Base-by-base conservation (phyloP, 108 stramenopile genomes). In the Discostella stelligeroides region DNA sequence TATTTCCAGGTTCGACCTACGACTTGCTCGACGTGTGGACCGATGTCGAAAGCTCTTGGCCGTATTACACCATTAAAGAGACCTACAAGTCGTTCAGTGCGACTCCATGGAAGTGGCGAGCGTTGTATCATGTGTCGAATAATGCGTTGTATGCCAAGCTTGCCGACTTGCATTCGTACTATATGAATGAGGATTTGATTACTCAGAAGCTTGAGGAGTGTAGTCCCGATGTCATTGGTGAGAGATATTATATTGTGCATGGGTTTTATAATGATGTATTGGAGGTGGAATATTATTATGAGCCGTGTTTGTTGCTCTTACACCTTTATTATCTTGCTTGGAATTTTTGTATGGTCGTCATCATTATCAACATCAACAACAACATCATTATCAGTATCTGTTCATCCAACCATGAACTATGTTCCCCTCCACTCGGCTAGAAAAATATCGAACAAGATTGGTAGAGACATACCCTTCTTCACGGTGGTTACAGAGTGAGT, bases 401-500 rank as follows among this genome's bases (percentile, higher is more conserved):
- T 98, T 8, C 98, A 98, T 73, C 98, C 97, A 2, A 88, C 94
- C 24, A 97, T 97, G 95, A 96, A 95, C 63, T 81, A 92, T 57
- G 65, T 90, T 28, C 98, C 98, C 0, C 56, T 94, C 7, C 61
- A 65, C 39, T 68, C 73, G 8, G 58, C 83, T n/a, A 66, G 77
- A 23, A 82, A 80, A 60, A 77, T 96, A 60, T 82, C 80, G 17
- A 61, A 84, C 15, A 73, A 85, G 47, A 47, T 55, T 11, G 88
- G 87, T 0, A 83, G 81, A 65, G 83, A 89, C 55, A 86, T 89
- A 48, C 92, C 92, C 1, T 88, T 94, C 75, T 97, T 95, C 71
- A 98, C 98, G 13, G 97, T 98, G 0, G 97, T 98, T 14, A 98
- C 98, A 11, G 98, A 98, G 73, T 75, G 45, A 43, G 73, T 75